Evolutionary conservation across 2,329 filamentous ascomycete genomes (phyloP).

Genomic region (Chrysoporthe cubensis): DNA sequence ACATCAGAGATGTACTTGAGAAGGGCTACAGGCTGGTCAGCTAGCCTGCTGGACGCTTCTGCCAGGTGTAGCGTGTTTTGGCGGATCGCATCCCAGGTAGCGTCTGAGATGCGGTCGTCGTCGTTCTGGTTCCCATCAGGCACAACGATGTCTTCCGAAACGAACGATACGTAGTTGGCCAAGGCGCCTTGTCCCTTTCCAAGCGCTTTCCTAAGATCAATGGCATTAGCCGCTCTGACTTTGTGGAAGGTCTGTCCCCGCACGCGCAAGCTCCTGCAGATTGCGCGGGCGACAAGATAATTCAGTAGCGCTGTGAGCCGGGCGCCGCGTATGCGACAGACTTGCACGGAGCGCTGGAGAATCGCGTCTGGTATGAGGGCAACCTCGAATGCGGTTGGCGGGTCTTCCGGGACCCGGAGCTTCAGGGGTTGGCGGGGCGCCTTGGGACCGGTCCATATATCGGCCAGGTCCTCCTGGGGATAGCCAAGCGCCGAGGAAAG

Average conservation of each 20-base stretch:
- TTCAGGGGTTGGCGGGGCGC: background rate
- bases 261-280: background rate
- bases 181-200: background rate
- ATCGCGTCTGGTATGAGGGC: background rate
- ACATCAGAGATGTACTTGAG: slow-evolving; percentile 1
- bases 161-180: background rate
- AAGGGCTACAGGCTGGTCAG: background rate
- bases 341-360: background rate
- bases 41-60: background rate
- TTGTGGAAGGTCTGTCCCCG: background rate
- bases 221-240: background rate
- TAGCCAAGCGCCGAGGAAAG: background rate
- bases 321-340: background rate
- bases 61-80: background rate
- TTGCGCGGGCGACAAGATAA: background rate
- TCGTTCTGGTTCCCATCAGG: background rate
- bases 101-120: background rate
- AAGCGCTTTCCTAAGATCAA: background rate
- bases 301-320: background rate
- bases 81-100: background rate
- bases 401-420: background rate
- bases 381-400: background rate
- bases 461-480: background rate
- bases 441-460: background rate
- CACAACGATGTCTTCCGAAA: background rate